Evolutionary conservation across 202 grass and related monocot species (phyloP), one percentile per base, ranked within the genome.

Genomic region (Hordeum pubiflorum): DNA sequence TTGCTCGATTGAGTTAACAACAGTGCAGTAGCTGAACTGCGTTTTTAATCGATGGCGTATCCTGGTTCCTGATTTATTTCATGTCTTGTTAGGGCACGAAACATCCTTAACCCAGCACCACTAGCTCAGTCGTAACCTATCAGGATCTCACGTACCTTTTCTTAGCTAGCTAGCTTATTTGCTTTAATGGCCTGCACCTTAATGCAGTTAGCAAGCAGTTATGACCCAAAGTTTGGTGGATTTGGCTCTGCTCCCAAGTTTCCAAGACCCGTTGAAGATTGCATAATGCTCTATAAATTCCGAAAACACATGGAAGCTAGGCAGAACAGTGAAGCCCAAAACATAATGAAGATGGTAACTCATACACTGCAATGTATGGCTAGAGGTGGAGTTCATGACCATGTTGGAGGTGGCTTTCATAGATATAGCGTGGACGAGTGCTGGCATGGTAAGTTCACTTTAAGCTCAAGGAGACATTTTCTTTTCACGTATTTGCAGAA

Each of bases 351-450:
- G 72, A 97, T 94, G 94, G 79, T 97, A 46, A 91, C 69, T 15
- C 90, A 89, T 81, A 94, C 90, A 24, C 84, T 97, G 84, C 84
- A 89, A 73, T 94, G 88, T 79, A 97, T 94, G 92, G 88, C 92
- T 58, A 92, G 94, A 89, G 94, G 92, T 65, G 94, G 94, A 69
- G 87, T 97, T 75, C 94, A 97, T 63, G 94, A 97, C 66, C 94
- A 97, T 10, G 22, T 97, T 36, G 94, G 92, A 56, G 94, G 94
- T 75, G 94, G 94, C 26, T 97, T 97, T 91, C 94, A 97, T 75
- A 90, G 92, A 89, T 97, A 94, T 76, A 97, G 92, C 75, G 94
- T 97, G 64, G 94, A 97, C 44, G 94, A 94, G 55, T 91, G 87
- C 69, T 97, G 94, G 94, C 94, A 97, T 78, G 90, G 94, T 97